phyloP scores from a whole-genome alignment of 345 rosid species.

The Cardiospermum halicacabum region DNA sequence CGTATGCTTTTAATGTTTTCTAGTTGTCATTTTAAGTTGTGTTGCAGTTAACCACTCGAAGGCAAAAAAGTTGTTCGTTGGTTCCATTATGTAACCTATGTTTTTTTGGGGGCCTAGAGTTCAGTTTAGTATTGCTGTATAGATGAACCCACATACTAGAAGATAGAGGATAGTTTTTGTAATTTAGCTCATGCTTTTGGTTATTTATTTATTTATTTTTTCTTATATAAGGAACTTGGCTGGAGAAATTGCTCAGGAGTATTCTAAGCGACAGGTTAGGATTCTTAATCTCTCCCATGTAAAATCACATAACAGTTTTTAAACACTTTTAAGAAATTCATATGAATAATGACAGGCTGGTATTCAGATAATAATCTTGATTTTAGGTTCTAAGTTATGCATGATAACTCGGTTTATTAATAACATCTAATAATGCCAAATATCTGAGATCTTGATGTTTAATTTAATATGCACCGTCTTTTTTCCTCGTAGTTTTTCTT shows the following conservation, averaged over 20 bases:
- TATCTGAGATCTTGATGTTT: background rate
- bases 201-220: no score
- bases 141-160: background rate
- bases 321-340: background rate
- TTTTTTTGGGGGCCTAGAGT: background rate
- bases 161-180: background rate
- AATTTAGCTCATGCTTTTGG: background rate
- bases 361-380: background rate
- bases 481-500: background rate
- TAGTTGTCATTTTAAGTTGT: background rate
- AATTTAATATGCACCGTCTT: background rate
- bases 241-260: slow-evolving; percentile 82
- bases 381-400: background rate
- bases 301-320: background rate
- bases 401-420: background rate
- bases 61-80: no score
- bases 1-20: background rate
- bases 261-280: slow-evolving; percentile 67
- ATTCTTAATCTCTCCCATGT: background rate
- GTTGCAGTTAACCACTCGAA: background rate
- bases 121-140: background rate
- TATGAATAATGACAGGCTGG: background rate
- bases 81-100: no score
- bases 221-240: slow-evolving; percentile 64
- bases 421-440: background rate